Conservation (phyloP, 768 basidiomycete species). For the Leccinum longicurvipes region DNA sequence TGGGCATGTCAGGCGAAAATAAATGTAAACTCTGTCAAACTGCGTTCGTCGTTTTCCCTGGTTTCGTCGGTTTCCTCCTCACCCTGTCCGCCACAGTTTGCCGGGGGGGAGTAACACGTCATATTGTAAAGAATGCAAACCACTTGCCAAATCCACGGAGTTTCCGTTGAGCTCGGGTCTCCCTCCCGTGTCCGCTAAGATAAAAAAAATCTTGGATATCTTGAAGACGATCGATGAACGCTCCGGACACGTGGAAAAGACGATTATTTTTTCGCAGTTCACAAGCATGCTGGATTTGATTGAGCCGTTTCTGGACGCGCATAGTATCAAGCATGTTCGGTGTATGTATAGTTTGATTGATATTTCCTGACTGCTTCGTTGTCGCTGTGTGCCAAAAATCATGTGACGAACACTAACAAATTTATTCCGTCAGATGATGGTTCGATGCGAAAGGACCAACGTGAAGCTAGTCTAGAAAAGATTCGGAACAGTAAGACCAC, state of each 20-base stretch:
- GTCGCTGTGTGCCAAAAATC: too few relatives aligned
- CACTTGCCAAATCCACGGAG: conserved; percentile 47
- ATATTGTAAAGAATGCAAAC: conserved; percentile 60
- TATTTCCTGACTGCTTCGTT: too few relatives aligned
- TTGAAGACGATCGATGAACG: conserved; percentile 61
- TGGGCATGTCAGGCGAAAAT: conserved; percentile 55
- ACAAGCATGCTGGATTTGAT: conserved; percentile 85
- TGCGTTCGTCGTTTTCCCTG: conserved; percentile 44
- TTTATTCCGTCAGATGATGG: conserved; percentile 71
- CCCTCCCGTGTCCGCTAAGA: conserved; percentile 81
- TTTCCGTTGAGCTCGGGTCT: conserved; percentile 28
- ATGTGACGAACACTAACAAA: conserved; percentile 4
- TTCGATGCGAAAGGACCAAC: conserved; percentile 71
- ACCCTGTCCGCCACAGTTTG: conserved; percentile 14
- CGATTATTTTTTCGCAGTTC: conserved; percentile 94
- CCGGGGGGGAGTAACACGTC: conserved; percentile 27
- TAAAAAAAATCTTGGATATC: conserved; percentile 74
- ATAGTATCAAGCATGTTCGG: conserved; percentile 70
- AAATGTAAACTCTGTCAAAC: conserved; percentile 80
- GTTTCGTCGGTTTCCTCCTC: neutral
- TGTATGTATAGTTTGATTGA: conserved; percentile 54
- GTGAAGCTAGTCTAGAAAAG: conserved; percentile 69
- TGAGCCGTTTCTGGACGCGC: conserved; percentile 74
- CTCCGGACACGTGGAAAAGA: conserved; percentile 71
- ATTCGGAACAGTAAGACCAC: conserved; percentile 60